Conservation (phyloP, 1,284 basidiomycete species). For the Fomitopsis betulina region DNA sequence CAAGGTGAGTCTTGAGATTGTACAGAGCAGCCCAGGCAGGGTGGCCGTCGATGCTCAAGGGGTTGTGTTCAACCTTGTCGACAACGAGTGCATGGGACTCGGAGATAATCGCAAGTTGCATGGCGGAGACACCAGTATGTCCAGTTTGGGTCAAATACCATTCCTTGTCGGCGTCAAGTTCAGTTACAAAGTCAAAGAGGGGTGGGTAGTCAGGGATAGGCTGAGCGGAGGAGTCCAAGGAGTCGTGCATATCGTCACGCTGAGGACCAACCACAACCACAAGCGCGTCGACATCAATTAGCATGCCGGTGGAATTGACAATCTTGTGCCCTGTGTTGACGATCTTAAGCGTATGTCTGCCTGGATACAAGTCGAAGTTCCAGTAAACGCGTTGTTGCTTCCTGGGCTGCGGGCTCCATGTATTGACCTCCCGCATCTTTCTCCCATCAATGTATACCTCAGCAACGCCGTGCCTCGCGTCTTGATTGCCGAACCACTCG, state of each 20-base stretch:
- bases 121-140: slow-evolving; percentile 74
- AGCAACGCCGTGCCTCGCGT: slow-evolving; percentile 48
- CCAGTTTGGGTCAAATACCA: slow-evolving; percentile 58
- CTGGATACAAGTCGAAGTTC: slow-evolving; percentile 46
- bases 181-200: slow-evolving; percentile 21
- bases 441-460: slow-evolving; percentile 57
- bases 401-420: slow-evolving; percentile 33
- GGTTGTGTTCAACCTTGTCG: slow-evolving; percentile 86
- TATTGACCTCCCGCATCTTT: slow-evolving; percentile 39
- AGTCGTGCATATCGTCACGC: slow-evolving; percentile 7
- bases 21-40: slow-evolving; percentile 79
- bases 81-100: slow-evolving; percentile 66
- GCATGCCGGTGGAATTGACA: slow-evolving; percentile 29
- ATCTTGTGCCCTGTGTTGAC: slow-evolving; percentile 46
- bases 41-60: slow-evolving; percentile 63
- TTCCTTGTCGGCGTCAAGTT: slow-evolving; percentile 13
- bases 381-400: slow-evolving; percentile 66
- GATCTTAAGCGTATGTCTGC: slow-evolving; percentile 60
- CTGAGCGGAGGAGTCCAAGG: slow-evolving; percentile 11
- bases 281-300: slow-evolving; percentile 60
- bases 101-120: slow-evolving; percentile 75
- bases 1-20: slow-evolving; percentile 57
- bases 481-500: slow-evolving; percentile 70
- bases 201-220: slow-evolving; percentile 13
- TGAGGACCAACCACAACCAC: slow-evolving; percentile 43